Percentiles rank a stretch among this genome's conserved stretches.
Evolutionary conservation across 192 early-diverging fungal genomes (phyloP).

Genomic region (Dimargaris verticillata): DNA sequence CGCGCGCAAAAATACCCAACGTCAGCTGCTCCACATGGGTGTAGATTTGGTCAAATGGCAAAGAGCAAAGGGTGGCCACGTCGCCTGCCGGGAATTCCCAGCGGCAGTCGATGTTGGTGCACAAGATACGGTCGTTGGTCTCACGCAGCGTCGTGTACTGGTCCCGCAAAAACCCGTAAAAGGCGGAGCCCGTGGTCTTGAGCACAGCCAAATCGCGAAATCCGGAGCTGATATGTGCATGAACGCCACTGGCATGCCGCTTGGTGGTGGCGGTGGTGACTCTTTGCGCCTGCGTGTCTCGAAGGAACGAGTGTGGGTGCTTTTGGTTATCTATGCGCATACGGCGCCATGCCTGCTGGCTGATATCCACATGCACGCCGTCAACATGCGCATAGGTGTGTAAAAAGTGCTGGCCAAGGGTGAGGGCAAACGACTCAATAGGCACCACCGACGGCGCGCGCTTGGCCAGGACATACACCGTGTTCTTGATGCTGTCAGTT

Average conservation of each 20-base stretch:
- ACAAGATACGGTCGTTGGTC: conserved; percentile 61
- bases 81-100: conserved; percentile 35
- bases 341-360: conserved; percentile 60
- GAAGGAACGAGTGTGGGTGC: conserved; percentile 54
- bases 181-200: conserved; percentile 70
- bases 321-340: conserved; percentile 37
- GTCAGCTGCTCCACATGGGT: conserved; percentile 43
- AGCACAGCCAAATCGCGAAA: conserved; percentile 56
- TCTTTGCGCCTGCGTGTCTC: conserved; percentile 50
- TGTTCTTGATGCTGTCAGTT: conserved; percentile 68
- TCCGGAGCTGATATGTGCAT: conserved; percentile 34
- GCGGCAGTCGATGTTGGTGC: conserved; percentile 49
- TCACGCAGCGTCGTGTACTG: conserved; percentile 57
- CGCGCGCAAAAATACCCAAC: conserved; percentile 55
- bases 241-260: conserved; percentile 15
- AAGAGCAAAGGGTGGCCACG: conserved; percentile 14
- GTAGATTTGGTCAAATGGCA: conserved; percentile 38
- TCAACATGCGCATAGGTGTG: conserved; percentile 54
- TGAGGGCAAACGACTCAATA: conserved; percentile 53
- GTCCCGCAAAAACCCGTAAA: conserved; percentile 53
- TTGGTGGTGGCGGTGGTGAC: conserved; percentile 33
- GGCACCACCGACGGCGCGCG: conserved; percentile 39
- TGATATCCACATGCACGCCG: conserved; percentile 42
- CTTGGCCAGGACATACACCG: conserved; percentile 59
- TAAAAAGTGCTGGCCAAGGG: conserved; percentile 51